Percentiles rank a stretch among this genome's conserved stretches.
Evolutionary conservation across 164 flowering plant species (phyloP).

Genomic region (Protea cynaroides): DNA sequence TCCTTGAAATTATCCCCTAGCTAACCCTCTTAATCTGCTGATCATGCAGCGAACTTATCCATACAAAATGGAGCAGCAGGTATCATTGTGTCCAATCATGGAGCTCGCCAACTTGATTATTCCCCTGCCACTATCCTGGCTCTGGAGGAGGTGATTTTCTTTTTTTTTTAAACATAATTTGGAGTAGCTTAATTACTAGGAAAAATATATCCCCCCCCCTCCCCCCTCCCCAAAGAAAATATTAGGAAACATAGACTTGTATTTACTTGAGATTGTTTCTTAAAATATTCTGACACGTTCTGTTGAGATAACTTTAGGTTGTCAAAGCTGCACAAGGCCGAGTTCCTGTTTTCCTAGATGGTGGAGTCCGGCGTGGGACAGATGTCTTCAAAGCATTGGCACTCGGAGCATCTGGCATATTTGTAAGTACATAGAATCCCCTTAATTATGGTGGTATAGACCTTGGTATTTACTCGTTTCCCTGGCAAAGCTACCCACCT

Average conservation of each 20-base stretch:
- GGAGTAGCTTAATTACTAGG: background rate
- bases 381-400: slow-evolving; percentile 97
- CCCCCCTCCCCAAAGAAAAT: too few species aligned
- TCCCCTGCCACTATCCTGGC: slow-evolving; percentile 76
- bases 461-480: slow-evolving; percentile 4
- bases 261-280: background rate
- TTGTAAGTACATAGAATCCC: slow-evolving; percentile 44
- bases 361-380: slow-evolving; percentile 91
- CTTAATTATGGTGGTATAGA: background rate
- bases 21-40: background rate
- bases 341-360: slow-evolving; percentile 63
- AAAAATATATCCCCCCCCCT: too few species aligned
- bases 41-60: slow-evolving; percentile 58
- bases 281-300: background rate
- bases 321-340: slow-evolving; percentile 57
- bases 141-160: slow-evolving; percentile 67
- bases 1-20: background rate
- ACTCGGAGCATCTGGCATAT: slow-evolving; percentile 89
- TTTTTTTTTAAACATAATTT: background rate
- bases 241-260: background rate
- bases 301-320: slow-evolving; percentile 29
- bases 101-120: slow-evolving; percentile 94
- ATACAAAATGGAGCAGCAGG: slow-evolving; percentile 82
- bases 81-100: slow-evolving; percentile 93
- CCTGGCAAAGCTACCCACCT: background rate